These are phyloP conservation scores for Daldinia eschscholtzii DNA, from an alignment of 2,329 filamentous ascomycete genomes.

Conservation along the genomic window DNA sequence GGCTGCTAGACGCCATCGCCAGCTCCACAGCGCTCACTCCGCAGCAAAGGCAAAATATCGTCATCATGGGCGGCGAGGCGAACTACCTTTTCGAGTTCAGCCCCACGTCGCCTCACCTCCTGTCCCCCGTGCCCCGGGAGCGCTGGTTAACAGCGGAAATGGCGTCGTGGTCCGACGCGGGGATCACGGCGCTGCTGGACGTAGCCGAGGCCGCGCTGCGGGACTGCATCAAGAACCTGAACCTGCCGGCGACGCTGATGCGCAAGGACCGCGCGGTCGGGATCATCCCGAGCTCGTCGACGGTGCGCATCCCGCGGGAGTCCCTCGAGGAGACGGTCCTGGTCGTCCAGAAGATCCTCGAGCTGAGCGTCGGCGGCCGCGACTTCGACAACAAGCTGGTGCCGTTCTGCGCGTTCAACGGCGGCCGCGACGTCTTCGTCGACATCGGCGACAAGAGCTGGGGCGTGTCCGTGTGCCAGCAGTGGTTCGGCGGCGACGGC, in stretches of 20 bases:
- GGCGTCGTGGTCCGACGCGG: conserved; percentile 79
- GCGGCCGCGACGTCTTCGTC: conserved; percentile 96
- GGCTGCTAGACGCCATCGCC: conserved; percentile 84
- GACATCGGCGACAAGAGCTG: conserved; percentile 98
- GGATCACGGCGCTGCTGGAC: conserved; percentile 85
- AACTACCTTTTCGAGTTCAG: conserved; percentile 94
- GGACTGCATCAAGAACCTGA: conserved; percentile 84
- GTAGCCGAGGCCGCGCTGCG: conserved; percentile 86
- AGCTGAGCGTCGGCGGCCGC: conserved; percentile 75
- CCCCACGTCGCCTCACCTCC: conserved; percentile 71
- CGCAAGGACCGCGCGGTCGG: conserved; percentile 91
- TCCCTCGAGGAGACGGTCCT: conserved; percentile 95
- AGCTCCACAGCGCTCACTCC: conserved; percentile 69
- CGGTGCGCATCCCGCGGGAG: conserved; percentile 82
- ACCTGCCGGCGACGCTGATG: conserved; percentile 82
- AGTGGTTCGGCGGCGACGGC: conserved; percentile 82
- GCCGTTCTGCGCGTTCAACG: conserved; percentile 98
- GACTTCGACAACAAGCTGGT: conserved; percentile 58
- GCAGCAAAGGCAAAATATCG: conserved; percentile 79
- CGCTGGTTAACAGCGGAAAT: conserved; percentile 84
- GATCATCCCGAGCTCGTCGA: conserved; percentile 74
- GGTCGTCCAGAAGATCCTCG: conserved; percentile 91
- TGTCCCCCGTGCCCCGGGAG: conserved; percentile 74
- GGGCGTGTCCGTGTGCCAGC: conserved; percentile 93
- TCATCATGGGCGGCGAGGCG: conserved; percentile 95